Base-by-base conservation (phyloP, 352 stramenopile genomes). In the Pythium dissotocum region DNA sequence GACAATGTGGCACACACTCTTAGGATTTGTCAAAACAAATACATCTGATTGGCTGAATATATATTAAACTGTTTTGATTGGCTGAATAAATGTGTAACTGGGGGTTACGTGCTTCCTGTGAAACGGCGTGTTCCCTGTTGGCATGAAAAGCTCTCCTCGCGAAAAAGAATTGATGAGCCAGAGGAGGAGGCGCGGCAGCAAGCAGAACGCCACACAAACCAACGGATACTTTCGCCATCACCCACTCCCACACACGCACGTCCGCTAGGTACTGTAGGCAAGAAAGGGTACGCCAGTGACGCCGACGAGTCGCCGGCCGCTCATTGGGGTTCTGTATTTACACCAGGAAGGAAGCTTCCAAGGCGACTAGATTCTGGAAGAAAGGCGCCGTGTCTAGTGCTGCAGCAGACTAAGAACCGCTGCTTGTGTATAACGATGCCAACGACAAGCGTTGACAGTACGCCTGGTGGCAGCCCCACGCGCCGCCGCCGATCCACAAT, bases 1-100 rank as follows among this genome's bases (percentile, higher is more conserved):
- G 3, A 4, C 12, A 4, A 53, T 54, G n/a, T 53, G 36, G 57
- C 26, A 49, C 58, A 38, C 8, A 4, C 3, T 6, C 6, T 33
- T 18, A 16, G 40, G 16, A 35, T 32, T 14, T 7, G 16, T 4
- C 4, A 12, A 44, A 5, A 16, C 7, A 44, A 5, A 53, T 12
- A 4, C 2, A 30, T 35, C 21, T 40, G 51, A 58, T 58, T 58
- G 51, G 51, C n/a, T 40, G 32, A 33, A 58, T 40, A 13, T 36
- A 26, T 24, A 24, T 24, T 51, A 21, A 1, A 7, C 7, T n/a
- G 18, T 4, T 63, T 32, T 58, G 59, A 77, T 77, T 79, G 66
- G 66, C 18, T 52, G 52, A 79, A 71, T 72, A 38, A 46, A 14
- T 46, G 18, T 42, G 38, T 46, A 46, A 46, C 38, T 18, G 38